Evolutionary conservation across 2,329 filamentous ascomycete species (phyloP).

Genomic region (Chaetothyriales sp.): DNA sequence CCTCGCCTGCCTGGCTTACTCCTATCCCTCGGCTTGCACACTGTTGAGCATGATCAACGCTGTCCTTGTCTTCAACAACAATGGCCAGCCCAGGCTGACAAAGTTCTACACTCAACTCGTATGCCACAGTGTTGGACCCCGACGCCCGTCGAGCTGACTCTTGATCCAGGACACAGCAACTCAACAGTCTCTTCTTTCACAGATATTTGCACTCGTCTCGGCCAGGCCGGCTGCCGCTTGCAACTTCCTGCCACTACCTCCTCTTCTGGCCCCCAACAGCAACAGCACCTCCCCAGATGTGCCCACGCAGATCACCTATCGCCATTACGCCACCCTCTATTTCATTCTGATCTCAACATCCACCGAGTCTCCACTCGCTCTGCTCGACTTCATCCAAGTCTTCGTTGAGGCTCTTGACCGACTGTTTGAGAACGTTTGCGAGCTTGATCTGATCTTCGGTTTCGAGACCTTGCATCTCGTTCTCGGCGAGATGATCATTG

Average conservation of each 20-base stretch:
- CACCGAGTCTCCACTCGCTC: conserved; percentile 84
- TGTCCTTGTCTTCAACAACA: conserved; percentile 96
- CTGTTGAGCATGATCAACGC: conserved; percentile 75
- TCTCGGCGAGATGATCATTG: conserved; percentile 20
- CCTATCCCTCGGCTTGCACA: background rate
- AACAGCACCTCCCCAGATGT: conserved; percentile 48
- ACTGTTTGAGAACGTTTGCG: conserved; percentile 96
- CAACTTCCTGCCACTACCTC: conserved; percentile 82
- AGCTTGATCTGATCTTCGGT: conserved; percentile 96
- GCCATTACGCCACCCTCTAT: conserved; percentile 94
- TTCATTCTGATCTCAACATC: conserved; percentile 97
- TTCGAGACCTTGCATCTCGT: conserved; percentile 85
- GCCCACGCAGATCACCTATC: conserved; percentile 91
- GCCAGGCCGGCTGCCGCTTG: conserved; percentile 84
- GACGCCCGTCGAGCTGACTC: background rate
- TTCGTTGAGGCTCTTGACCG: conserved; percentile 93
- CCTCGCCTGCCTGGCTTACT: background rate
- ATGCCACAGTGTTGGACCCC: conserved; percentile 16
- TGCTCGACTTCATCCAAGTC: conserved; percentile 94
- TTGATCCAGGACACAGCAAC: conserved; percentile 73
- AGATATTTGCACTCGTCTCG: conserved; percentile 92
- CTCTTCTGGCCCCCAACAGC: conserved; percentile 43
- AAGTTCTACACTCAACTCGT: conserved; percentile 98
- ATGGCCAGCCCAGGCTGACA: conserved; percentile 86
- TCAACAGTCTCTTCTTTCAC: conserved; percentile 88